A percentile compares a stretch with the other conserved stretches of the same genome.
These are phyloP conservation scores for Mucor sp. DNA, from an alignment of 371 early-diverging fungal genomes.

Conservation along the genomic window DNA sequence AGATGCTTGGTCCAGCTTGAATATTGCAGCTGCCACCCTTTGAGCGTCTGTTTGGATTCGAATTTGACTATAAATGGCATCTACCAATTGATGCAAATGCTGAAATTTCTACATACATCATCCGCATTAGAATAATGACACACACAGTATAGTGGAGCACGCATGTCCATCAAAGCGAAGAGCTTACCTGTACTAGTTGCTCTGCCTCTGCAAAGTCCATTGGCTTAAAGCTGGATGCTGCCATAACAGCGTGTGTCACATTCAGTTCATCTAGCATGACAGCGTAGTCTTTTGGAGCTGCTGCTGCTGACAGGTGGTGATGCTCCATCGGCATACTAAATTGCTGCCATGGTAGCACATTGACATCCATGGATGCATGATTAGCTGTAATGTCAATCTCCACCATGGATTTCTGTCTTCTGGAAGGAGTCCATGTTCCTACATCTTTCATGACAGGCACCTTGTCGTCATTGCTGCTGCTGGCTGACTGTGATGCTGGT, in stretches of 20 bases:
- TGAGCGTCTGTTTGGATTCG: conserved; percentile 15
- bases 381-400: background rate
- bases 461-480: background rate
- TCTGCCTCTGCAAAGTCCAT: conserved; percentile 10
- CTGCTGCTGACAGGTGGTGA: background rate
- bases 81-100: background rate
- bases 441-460: conserved; percentile 1
- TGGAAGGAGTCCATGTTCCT: background rate
- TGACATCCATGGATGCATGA: background rate
- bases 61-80: conserved; percentile 10
- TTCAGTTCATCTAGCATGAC: conserved; percentile 9
- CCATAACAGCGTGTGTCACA: conserved; percentile 2
- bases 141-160: too few species aligned
- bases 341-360: conserved; percentile 14
- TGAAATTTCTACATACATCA: background rate
- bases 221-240: conserved; percentile 4
- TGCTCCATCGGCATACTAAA: background rate
- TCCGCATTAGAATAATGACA: background rate
- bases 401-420: background rate
- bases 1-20: conserved; percentile 8
- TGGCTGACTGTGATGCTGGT: background rate
- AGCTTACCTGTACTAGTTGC: conserved; percentile 3
- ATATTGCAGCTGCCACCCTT: conserved; percentile 6
- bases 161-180: background rate
- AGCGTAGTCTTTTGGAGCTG: conserved; percentile 2